Evolutionary conservation across 371 early-diverging fungal species (phyloP), one percentile per base, ranked within the genome.

Genomic region (Circinella minor): DNA sequence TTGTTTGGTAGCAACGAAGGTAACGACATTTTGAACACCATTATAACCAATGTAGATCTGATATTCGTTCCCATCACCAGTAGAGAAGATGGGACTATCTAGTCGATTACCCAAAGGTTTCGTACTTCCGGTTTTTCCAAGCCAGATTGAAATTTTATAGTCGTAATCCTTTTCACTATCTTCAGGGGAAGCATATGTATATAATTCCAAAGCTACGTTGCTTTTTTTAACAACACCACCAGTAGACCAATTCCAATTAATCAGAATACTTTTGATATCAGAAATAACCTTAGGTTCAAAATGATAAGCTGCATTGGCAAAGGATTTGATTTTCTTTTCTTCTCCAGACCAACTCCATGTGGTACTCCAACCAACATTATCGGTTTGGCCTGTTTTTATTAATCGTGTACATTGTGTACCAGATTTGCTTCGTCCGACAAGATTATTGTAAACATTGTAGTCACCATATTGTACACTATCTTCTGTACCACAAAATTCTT

Each of bases 171-270:
- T 17, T 4, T 15, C 17, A 14, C 51, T 14, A 51, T 51, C 51
- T 47, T 47, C 14, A 4, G 4, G 14, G 51, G n/a, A 43, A 1
- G 9, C 63, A 49, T 61, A 64, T 3, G 64, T 59, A 49, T 60
- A 73, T n/a, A 69, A 43, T 39, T 73, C 70, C 48, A 73, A 69
- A 15, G 70, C 61, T 15, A 73, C 69, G 36, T 73, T 70, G n/a
- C 15, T 13, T 51, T 51, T 51, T 43, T 65, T 62, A 3, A 55
- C 67, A 4, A 54, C 18, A 18, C 36, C 36, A 11, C 57, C 36
- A n/a, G 65, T 65, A 4, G 62, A 37, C 73, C 73, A 73, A 13
- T 65, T 15, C 67, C 69, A 73, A 11, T 17, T 55, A 34, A 66
- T 37, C 3, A 70, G 70, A 15, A 73, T 70, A 39, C 47, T 55